Evolutionary conservation across 2,329 filamentous ascomycete species (phyloP).

Genomic region (Fusarium sp.): DNA sequence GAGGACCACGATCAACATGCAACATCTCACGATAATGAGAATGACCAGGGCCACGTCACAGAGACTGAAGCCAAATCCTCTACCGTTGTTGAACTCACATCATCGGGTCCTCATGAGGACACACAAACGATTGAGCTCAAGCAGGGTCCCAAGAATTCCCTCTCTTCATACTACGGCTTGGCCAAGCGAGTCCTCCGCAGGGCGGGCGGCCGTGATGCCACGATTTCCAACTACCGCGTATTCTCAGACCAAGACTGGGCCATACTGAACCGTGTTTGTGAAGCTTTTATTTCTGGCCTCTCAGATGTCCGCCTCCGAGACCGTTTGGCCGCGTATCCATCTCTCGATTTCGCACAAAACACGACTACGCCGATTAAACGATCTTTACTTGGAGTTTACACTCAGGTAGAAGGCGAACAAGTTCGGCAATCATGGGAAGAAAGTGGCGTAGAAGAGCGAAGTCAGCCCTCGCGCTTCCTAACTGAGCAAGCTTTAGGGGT

Average conservation of each 20-base stretch:
- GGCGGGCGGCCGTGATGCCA: slow-evolving; percentile 66
- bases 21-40: slow-evolving; percentile 43
- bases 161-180: slow-evolving; percentile 63
- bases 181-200: slow-evolving; percentile 67
- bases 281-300: slow-evolving; percentile 70
- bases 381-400: slow-evolving; percentile 68
- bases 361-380: slow-evolving; percentile 55
- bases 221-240: slow-evolving; percentile 60
- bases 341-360: slow-evolving; percentile 58
- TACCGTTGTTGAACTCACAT: slow-evolving; percentile 38
- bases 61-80: slow-evolving; percentile 15
- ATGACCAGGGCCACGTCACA: slow-evolving; percentile 35
- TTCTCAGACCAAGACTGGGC: slow-evolving; percentile 62
- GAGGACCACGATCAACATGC: slow-evolving; percentile 54
- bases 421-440: slow-evolving; percentile 60
- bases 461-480: slow-evolving; percentile 44
- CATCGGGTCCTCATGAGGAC: slow-evolving; percentile 35
- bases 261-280: slow-evolving; percentile 66
- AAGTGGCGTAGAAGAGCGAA: slow-evolving; percentile 40
- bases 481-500: slow-evolving; percentile 56
- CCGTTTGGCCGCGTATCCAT: slow-evolving; percentile 63
- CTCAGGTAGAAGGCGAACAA: slow-evolving; percentile 70
- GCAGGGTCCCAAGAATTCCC: slow-evolving; percentile 59
- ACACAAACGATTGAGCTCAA: slow-evolving; percentile 54
- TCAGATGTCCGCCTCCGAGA: slow-evolving; percentile 61